phyloP scores from a whole-genome alignment of 2,329 filamentous ascomycete genomes.

The Claviceps sp. region DNA sequence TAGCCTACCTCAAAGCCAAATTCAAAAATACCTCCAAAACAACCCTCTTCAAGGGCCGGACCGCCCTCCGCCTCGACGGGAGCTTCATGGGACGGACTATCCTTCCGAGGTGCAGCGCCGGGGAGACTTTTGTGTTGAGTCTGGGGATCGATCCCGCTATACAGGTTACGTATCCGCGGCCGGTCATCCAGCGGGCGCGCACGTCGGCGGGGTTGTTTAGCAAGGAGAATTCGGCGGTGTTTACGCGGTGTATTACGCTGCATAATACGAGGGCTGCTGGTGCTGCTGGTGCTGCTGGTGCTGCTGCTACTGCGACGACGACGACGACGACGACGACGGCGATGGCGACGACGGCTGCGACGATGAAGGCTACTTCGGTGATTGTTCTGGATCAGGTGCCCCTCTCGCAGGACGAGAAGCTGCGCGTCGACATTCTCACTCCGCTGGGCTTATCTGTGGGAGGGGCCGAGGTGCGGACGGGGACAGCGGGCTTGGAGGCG shows the following conservation, averaged over 20 bases:
- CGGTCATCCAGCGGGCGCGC: conserved; percentile 35
- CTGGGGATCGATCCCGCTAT: conserved; percentile 45
- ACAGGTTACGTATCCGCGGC: conserved; percentile 37
- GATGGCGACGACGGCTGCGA: no score
- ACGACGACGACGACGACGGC: no score
- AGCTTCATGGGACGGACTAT: conserved; percentile 40
- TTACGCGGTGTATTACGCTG: conserved; percentile 31
- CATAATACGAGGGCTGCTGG: conserved; percentile 29
- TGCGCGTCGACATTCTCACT: conserved; percentile 33
- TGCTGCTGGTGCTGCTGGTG: no score
- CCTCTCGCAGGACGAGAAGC: conserved; percentile 40
- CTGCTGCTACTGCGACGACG: no score
- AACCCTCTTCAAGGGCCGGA: conserved; percentile 36
- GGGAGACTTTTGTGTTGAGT: conserved; percentile 35
- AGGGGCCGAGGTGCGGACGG: conserved; percentile 22
- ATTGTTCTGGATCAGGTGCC: conserved; percentile 44
- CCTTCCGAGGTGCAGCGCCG: conserved; percentile 38
- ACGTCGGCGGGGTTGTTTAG: conserved; percentile 34
- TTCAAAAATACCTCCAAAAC: conserved; percentile 38
- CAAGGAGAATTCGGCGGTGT: conserved; percentile 35
- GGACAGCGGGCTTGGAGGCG: conserved; percentile 13
- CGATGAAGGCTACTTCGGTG: conserved; percentile 25
- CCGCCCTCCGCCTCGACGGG: conserved; percentile 42
- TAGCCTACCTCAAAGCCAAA: conserved; percentile 40
- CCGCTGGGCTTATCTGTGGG: conserved; percentile 31